Percentiles rank a stretch among this genome's conserved stretches.
phyloP scores from a whole-genome alignment of 208 protist genomes.

The Wallacemonas rigidus region DNA sequence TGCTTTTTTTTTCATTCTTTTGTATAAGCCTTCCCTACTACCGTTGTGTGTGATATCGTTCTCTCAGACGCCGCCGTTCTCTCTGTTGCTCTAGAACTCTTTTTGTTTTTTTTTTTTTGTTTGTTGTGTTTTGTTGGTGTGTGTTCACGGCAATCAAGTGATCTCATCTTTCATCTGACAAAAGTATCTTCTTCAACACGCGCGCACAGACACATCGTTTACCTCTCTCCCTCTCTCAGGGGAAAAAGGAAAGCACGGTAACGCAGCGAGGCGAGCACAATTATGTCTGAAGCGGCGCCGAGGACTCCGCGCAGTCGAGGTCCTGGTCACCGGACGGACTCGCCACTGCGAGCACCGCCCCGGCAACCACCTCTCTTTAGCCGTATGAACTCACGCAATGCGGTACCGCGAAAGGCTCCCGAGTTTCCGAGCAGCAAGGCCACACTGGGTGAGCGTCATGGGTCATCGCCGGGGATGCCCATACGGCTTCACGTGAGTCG shows the following conservation, averaged over 20 bases:
- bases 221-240: slow-evolving; percentile 10
- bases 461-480: slow-evolving; percentile 7
- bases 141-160: slow-evolving; percentile 1
- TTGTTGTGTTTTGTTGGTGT: slow-evolving; percentile 5
- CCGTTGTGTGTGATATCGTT: not conserved
- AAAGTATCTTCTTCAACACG: not conserved
- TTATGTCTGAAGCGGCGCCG: slow-evolving; percentile 23
- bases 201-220: not conserved
- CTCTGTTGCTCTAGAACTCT: slow-evolving; percentile 17
- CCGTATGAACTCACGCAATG: slow-evolving; percentile 29
- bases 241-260: slow-evolving; percentile 2
- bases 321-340: slow-evolving; percentile 27
- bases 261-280: slow-evolving; percentile 4
- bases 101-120: slow-evolving; percentile 15
- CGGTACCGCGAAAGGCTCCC: slow-evolving; percentile 17
- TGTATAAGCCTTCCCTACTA: slow-evolving; percentile 10
- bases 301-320: slow-evolving; percentile 52
- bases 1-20: slow-evolving; percentile 21
- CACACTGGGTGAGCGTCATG: slow-evolving; percentile 17
- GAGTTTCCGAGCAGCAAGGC: slow-evolving; percentile 2
- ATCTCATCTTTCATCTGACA: too few species aligned
- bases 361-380: slow-evolving; percentile 16
- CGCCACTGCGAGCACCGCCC: slow-evolving; percentile 26
- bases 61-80: not conserved
- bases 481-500: slow-evolving; percentile 6